Base-by-base conservation (phyloP, 1,284 basidiomycete species). In the Sporisorium scitamineum region DNA sequence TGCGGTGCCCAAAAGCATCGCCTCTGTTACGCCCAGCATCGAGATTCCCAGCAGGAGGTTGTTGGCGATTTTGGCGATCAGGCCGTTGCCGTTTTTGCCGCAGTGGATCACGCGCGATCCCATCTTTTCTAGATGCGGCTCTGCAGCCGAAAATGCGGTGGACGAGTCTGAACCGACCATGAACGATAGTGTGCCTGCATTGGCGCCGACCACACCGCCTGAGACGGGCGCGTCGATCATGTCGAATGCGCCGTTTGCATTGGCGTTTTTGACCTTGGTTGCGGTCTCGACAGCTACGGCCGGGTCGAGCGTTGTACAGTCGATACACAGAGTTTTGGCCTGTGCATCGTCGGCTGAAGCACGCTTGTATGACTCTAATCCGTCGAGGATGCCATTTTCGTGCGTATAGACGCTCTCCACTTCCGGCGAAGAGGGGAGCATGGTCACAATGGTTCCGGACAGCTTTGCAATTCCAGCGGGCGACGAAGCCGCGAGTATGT, bases 221-320 rank as follows among this genome's bases (percentile, higher is more conserved):
- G 93, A 94, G 0, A 96, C 94, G 16, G 94, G 94, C 2, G 94
- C 93, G 85, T 96, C 94, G 50, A 95, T 89, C 90, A 95, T 94
- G 42, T 82, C 79, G n/a, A 72, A 80, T 9, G 50, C 57, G 0
- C 62, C 65, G 22, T 64, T 54, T 6, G 53, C 14, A 29, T 87
- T 87, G 5, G 90, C 92, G 26, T 81, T 76, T 41, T 87, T 86
- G 3, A 94, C 89, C 39, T 88, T 85, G 13, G 82, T 76, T 0
- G 92, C 89, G 5, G 94, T 90, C 29, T 89, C 86, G 37, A 90
- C 89, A 0, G 93, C 91, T 6, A 92, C 90, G 8, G 87, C 87
- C 16, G 94, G 91, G 76, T 95, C 93, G 48, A 94, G 88, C 0
- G 94, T 95, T 2, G 94, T 95, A 13, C 92, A 93, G 86, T 96